phyloP scores from a whole-genome alignment of 2,329 filamentous ascomycete genomes.

The Aspergillus tanneri region DNA sequence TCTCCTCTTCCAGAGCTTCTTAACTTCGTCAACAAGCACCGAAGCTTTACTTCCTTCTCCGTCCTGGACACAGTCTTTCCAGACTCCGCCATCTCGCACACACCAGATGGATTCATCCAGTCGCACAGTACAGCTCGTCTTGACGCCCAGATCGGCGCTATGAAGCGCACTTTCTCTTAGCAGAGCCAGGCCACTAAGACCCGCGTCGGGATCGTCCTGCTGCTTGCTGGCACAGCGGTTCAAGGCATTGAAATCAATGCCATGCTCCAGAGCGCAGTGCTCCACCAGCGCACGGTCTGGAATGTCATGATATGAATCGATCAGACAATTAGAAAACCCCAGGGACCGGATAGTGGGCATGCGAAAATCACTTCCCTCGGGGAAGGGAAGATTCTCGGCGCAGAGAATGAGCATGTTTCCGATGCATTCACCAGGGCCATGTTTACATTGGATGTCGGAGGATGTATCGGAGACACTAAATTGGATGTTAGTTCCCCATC shows the following conservation, averaged over 20 bases:
- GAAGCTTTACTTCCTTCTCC: slow-evolving; percentile 50
- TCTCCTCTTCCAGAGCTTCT: slow-evolving; percentile 60
- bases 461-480: slow-evolving; percentile 64
- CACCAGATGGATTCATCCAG: slow-evolving; percentile 79
- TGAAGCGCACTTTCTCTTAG: slow-evolving; percentile 52
- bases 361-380: slow-evolving; percentile 45
- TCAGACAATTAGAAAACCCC: slow-evolving; percentile 90
- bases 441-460: slow-evolving; percentile 82
- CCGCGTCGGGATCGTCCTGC: slow-evolving; percentile 62
- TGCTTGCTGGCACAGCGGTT: slow-evolving; percentile 80
- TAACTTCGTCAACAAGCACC: slow-evolving; percentile 73
- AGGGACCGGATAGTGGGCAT: slow-evolving; percentile 74
- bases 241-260: slow-evolving; percentile 75
- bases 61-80: slow-evolving; percentile 74
- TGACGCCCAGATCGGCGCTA: slow-evolving; percentile 60
- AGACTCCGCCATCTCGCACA: slow-evolving; percentile 73
- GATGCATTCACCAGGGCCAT: slow-evolving; percentile 86
- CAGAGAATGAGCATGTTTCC: slow-evolving; percentile 95
- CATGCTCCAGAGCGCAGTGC: slow-evolving; percentile 87
- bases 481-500: slow-evolving; percentile 6
- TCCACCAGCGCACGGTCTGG: slow-evolving; percentile 76
- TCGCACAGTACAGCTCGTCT: slow-evolving; percentile 74
- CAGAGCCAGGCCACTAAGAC: slow-evolving; percentile 47
- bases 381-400: slow-evolving; percentile 65
- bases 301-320: slow-evolving; percentile 71